Conservation (phyloP, 2,329 filamentous ascomycete species). For the Geosmithia flava region DNA sequence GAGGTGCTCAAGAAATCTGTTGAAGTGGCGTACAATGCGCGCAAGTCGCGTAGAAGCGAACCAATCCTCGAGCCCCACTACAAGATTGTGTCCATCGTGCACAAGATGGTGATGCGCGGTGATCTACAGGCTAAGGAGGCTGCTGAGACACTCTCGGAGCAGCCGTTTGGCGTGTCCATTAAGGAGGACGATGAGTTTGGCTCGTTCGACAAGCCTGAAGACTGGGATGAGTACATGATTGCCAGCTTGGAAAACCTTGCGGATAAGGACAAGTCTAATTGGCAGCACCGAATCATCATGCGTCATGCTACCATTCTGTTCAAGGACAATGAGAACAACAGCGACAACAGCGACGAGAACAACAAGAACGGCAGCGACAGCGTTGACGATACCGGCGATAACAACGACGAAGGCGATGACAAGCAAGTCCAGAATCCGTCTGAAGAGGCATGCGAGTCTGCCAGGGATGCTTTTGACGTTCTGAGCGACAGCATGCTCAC, state of each 20-base stretch:
- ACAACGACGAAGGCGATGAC: conserved; percentile 7
- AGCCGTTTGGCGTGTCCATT: conserved; percentile 33
- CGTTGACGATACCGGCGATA: background rate
- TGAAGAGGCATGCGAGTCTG: conserved; percentile 16
- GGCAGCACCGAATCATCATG: conserved; percentile 86
- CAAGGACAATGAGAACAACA: conserved; percentile 16
- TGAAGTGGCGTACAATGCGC: conserved; percentile 33
- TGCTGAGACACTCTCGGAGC: conserved; percentile 39
- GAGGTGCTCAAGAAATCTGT: conserved; percentile 37
- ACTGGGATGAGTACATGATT: conserved; percentile 45
- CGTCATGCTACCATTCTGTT: conserved; percentile 51
- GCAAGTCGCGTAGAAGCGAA: conserved; percentile 49
- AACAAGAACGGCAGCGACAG: background rate
- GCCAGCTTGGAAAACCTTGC: conserved; percentile 36
- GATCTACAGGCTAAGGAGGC: conserved; percentile 35
- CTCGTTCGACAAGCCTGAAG: conserved; percentile 34
- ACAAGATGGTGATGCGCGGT: conserved; percentile 60
- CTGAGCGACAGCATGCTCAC: conserved; percentile 67
- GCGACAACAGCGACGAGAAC: background rate
- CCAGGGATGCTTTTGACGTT: conserved; percentile 68
- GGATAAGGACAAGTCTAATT: conserved; percentile 80
- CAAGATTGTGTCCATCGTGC: conserved; percentile 70
- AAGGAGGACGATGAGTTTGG: conserved; percentile 20
- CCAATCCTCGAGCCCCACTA: conserved; percentile 86
- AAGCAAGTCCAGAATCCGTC: background rate